Base-by-base conservation (phyloP, 495 filamentous ascomycete species). In the Penicillium bialowiezense region DNA sequence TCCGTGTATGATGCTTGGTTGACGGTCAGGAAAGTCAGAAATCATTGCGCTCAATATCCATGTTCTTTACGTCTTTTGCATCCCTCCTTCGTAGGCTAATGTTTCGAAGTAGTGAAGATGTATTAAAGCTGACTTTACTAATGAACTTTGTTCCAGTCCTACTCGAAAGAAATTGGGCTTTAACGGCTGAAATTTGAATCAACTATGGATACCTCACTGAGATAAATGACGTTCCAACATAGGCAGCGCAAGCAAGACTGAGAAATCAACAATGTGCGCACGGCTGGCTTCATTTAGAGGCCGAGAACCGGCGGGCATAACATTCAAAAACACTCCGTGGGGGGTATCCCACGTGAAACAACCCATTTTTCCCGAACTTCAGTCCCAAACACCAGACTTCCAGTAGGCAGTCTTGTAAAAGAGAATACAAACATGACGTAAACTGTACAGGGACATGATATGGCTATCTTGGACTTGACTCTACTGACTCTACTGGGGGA, bases 401-500 rank as follows among this genome's bases (percentile, higher is more conserved):
- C 31, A 33, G 34, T 29, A 24, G 8, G 36, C 34, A 50, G 52
- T 8, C 34, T 34, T 33, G 40, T 44, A 44, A 34, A 48, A 41
- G 20, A 31, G 29, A 48, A 44, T 20, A 44, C 20, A 45, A 44
- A 48, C 5, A 46, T 41, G 34, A 43, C 44, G 43, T 29, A 44
- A 40, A 55, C 50, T 53, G 58, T 52, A 59, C 52, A 59, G 40
- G 51, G 34, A 34, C 57, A 36, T 40, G 8, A 31, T 47, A 7
- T 41, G 42, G 41, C 32, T 44, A 41, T 53, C 43, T 31, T 47
- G 32, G 53, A 18, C 19, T 49, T 41, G 50, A 48, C 2, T 41
- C 44, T 44, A 57, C 55, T 50, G 51, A 13, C 55, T 57, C 41
- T 62, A 51, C 42, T 63, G 57, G 5, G 55, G 48, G 18, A 58